Evolutionary conservation across 768 basidiomycete species (phyloP), one percentile per base, ranked within the genome.

Genomic region (Imleria badia): DNA sequence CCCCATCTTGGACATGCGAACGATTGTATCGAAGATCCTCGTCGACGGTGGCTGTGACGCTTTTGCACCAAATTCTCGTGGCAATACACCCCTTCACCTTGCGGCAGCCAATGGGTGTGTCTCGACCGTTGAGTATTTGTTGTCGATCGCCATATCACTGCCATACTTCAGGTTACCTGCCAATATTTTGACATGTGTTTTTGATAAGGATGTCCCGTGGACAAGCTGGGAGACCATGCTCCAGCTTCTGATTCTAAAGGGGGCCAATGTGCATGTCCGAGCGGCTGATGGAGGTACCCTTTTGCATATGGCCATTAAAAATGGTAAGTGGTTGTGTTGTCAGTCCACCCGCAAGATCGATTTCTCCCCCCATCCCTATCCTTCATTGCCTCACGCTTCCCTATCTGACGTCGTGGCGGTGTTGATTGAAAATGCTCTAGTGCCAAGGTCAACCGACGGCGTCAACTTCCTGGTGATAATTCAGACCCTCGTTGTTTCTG

Each of bases 11-110:
- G 6, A 26, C 26, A 26, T n/a, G 11, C 14, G 10, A 13, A 19
- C 5, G 5, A 12, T 48, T 1, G n/a, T 43, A n/a, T n/a, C n/a
- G 13, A 0, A 12, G 19, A 26, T 23, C 11, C 55, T 58, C 14
- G 20, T 58, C 13, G 26, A 45, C 0, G 2, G 20, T 36, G 56
- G 48, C 14, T 58, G 56, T 31, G 47, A 57, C 17, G 31, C 47
- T 17, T 36, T 19, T 29, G 19, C n/a, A 5, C 17, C 17, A 2
- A 26, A 58, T 22, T 34, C 36, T 12, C 23, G 0, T 19, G 33
- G 47, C 0, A 10, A 19, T n/a, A 57, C 42, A 12, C 55, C 56
- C 2, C 14, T 57, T 34, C 55, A 45, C 11, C 15, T 58, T 39
- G 55, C 56, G 5, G 54, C 45, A 12, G 17, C 13, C 9, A 5